phyloP scores from a whole-genome alignment of 73 alveolate genomes.

The Paramecium pentaurelia region DNA sequence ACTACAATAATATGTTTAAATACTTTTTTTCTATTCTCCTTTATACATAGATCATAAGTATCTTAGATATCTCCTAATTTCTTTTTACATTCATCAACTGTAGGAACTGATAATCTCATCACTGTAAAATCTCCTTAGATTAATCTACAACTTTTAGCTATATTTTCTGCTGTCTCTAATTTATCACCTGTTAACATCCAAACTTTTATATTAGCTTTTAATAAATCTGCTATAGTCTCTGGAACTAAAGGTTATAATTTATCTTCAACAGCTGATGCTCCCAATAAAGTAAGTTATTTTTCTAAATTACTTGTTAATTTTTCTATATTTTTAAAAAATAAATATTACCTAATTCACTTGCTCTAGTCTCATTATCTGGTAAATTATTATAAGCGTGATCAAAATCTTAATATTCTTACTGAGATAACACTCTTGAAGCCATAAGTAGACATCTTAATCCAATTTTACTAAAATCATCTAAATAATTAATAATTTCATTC shows the following conservation, averaged over 20 bases:
- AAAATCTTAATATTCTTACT: conserved; percentile 82
- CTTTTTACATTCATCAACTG: conserved; percentile 62
- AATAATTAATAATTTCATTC: conserved; percentile 58
- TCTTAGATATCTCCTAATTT: conserved; percentile 47
- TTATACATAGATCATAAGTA: conserved; percentile 49
- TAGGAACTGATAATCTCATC: conserved; percentile 57
- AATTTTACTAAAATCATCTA: conserved; percentile 69
- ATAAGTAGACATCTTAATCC: conserved; percentile 89
- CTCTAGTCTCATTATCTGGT: conserved; percentile 79
- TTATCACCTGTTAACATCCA: conserved; percentile 96
- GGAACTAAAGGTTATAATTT: conserved; percentile 95
- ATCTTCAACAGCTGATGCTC: conserved; percentile 98
- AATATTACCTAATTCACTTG: conserved; percentile 36
- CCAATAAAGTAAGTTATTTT: conserved; percentile 82
- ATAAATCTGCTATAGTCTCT: conserved; percentile 86
- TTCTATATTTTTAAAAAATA: conserved; percentile 8
- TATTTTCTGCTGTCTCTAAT: conserved; percentile 97
- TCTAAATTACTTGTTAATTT: conserved; percentile 84
- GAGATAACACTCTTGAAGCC: conserved; percentile 87
- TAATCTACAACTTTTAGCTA: conserved; percentile 92
- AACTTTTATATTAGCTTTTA: conserved; percentile 61
- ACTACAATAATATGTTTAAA: conserved; percentile 35
- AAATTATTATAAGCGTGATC: conserved; percentile 55
- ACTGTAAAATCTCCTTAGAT: conserved; percentile 78
- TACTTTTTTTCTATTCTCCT: conserved; percentile 73